These are phyloP conservation scores for Alternaria novae-zelandiae DNA, from an alignment of 2,329 filamentous ascomycete genomes.

Conservation along the genomic window DNA sequence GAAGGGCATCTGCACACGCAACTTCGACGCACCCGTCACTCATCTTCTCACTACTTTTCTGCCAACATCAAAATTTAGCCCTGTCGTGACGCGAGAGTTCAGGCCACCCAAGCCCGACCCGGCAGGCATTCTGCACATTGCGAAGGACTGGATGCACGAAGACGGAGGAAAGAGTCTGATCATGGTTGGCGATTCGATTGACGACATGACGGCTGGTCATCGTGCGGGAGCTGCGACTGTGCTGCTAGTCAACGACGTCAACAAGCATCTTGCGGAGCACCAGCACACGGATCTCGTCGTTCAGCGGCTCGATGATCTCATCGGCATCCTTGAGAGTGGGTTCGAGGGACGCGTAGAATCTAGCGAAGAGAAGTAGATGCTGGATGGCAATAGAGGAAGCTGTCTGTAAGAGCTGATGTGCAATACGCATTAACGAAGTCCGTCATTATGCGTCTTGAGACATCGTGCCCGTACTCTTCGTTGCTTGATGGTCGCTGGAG, in stretches of 20 bases:
- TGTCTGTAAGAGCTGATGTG: background rate
- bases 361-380: slow-evolving; percentile 37
- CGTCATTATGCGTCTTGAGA: background rate
- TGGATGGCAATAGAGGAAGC: slow-evolving; percentile 28
- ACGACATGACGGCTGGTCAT: slow-evolving; percentile 90
- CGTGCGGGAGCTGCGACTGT: slow-evolving; percentile 88
- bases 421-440: background rate
- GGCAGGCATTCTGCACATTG: slow-evolving; percentile 86
- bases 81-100: slow-evolving; percentile 85
- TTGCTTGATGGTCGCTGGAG: background rate
- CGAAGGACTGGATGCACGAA: slow-evolving; percentile 68
- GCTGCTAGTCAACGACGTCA: slow-evolving; percentile 84
- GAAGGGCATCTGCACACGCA: slow-evolving; percentile 91
- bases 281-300: slow-evolving; percentile 80
- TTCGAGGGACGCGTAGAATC: slow-evolving; percentile 62
- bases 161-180: slow-evolving; percentile 56
- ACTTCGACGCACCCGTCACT: slow-evolving; percentile 79
- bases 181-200: slow-evolving; percentile 71
- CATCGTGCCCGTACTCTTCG: background rate
- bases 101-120: slow-evolving; percentile 85
- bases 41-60: slow-evolving; percentile 80
- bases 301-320: slow-evolving; percentile 72
- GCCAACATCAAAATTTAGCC: slow-evolving; percentile 69
- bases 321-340: slow-evolving; percentile 75
- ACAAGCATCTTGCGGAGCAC: slow-evolving; percentile 71